A percentile compares a stretch with the other conserved stretches of the same genome.
These are phyloP conservation scores for Acacia acuminata DNA, from an alignment of 306 rosid genomes.

Conservation along the genomic window DNA sequence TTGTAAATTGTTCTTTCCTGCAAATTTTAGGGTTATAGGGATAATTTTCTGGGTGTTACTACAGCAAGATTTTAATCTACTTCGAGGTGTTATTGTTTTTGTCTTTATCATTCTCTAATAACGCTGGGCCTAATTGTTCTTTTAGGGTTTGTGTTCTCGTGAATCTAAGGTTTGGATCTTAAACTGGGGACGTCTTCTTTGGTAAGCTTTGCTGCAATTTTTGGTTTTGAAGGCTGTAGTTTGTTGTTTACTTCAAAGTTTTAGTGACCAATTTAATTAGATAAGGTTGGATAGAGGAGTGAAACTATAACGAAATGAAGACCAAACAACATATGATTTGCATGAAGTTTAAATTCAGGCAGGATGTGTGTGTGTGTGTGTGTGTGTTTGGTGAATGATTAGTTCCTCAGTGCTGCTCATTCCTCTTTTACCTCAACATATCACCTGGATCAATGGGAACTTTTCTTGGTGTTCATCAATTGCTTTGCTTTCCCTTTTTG, in stretches of 20 bases:
- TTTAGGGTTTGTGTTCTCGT: constrained; percentile 25
- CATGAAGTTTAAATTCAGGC: not conserved
- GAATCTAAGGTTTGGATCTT: constrained; percentile 37
- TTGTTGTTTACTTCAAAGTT: constrained; percentile 5
- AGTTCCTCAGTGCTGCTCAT: not conserved
- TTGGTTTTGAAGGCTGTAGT: not conserved
- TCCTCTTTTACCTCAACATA: not conserved
- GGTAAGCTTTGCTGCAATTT: constrained; percentile 17
- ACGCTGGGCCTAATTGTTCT: constrained; percentile 17
- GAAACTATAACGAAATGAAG: constrained; percentile 5
- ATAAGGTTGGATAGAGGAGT: not conserved
- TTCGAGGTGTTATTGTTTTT: not conserved
- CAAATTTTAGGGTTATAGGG: not conserved
- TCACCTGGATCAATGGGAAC: not conserved
- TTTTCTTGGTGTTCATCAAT: not conserved
- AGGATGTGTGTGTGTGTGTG: not conserved
- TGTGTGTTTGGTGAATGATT: constrained; percentile 8
- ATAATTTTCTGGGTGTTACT: not conserved
- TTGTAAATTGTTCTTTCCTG: not conserved
- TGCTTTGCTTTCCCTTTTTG: not conserved
- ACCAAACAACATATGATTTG: constrained; percentile 10
- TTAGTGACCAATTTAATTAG: not conserved
- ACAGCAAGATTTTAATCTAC: not conserved
- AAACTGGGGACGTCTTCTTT: constrained; percentile 27
- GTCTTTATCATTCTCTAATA: not conserved